phyloP scores from a whole-genome alignment of 805 yeast genomes.

The Pichia membranifaciens region DNA sequence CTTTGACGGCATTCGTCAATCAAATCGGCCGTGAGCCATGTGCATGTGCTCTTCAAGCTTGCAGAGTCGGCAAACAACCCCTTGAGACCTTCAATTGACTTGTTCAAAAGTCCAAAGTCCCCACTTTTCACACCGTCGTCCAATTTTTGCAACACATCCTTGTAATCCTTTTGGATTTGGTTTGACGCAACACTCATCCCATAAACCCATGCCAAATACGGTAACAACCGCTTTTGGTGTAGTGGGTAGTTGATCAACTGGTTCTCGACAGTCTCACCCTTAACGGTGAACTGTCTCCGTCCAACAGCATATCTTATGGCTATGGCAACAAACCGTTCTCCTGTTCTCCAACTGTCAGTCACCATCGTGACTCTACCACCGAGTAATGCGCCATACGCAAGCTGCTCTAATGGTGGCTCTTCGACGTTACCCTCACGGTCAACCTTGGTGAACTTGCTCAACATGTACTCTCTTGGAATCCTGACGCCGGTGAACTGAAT shows the following conservation, averaged over 20 bases:
- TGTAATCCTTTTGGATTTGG: conserved; percentile 50
- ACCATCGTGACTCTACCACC: conserved; percentile 92
- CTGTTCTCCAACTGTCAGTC: conserved; percentile 72
- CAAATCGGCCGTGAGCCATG: conserved; percentile 76
- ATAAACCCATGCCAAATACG: conserved; percentile 75
- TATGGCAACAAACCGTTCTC: conserved; percentile 74
- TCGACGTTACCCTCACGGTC: conserved; percentile 61
- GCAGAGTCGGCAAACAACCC: conserved; percentile 80
- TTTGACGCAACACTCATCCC: conserved; percentile 68
- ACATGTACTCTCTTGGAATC: conserved; percentile 79
- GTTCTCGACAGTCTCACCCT: conserved; percentile 45
- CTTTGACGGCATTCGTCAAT: conserved; percentile 90
- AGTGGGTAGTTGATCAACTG: conserved; percentile 81
- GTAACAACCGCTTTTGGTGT: conserved; percentile 83
- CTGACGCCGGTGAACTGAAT: conserved; percentile 80
- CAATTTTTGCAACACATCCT: conserved; percentile 44
- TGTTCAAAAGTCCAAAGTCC: conserved; percentile 38
- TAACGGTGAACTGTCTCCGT: conserved; percentile 72
- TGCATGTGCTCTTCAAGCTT: conserved; percentile 79
- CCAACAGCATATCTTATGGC: conserved; percentile 87
- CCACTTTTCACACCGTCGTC: conserved; percentile 48
- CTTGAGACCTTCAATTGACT: conserved; percentile 59
- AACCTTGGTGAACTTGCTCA: conserved; percentile 73
- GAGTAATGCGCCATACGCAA: conserved; percentile 80
- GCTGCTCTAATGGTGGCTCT: conserved; percentile 80